A percentile compares a stretch with the other conserved stretches of the same genome.
Conservation (phyloP, 495 filamentous ascomycete species). For the Zalerion maritima region DNA sequence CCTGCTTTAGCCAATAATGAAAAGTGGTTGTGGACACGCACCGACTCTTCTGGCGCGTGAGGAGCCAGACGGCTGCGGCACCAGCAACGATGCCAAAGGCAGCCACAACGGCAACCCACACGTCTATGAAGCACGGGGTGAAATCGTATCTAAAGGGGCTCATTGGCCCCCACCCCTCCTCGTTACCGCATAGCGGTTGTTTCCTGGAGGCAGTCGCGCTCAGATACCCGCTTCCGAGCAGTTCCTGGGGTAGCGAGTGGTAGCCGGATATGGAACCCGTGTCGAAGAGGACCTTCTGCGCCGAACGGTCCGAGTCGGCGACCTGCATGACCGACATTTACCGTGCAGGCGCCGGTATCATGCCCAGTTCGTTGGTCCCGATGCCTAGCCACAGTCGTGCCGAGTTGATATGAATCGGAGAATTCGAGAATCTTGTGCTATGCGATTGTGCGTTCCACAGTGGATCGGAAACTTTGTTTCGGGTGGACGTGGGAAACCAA, state of each 20-base stretch:
- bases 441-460: no score
- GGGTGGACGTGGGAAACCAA: no score
- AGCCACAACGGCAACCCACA: conserved; percentile 64
- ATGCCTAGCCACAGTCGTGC: no score
- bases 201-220: conserved; percentile 20
- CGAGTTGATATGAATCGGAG: no score
- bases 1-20: conserved; percentile 91
- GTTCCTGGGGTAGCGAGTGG: conserved; percentile 17
- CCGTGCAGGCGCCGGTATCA: no score
- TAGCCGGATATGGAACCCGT: conserved; percentile 41
- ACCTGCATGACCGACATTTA: no score
- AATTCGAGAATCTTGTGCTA: no score
- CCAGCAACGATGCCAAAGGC: conserved; percentile 64
- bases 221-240: conserved; percentile 31
- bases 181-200: conserved; percentile 71
- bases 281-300: conserved; percentile 30
- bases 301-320: no score
- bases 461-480: no score
- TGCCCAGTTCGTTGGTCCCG: no score
- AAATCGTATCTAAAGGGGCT: conserved; percentile 76
- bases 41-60: conserved; percentile 44
- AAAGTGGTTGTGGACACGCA: conserved; percentile 65
- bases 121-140: conserved; percentile 90
- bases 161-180: conserved; percentile 90
- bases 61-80: conserved; percentile 55